These are phyloP conservation scores for Yarrowia bubula DNA, from an alignment of 805 yeast species.

Conservation along the genomic window DNA sequence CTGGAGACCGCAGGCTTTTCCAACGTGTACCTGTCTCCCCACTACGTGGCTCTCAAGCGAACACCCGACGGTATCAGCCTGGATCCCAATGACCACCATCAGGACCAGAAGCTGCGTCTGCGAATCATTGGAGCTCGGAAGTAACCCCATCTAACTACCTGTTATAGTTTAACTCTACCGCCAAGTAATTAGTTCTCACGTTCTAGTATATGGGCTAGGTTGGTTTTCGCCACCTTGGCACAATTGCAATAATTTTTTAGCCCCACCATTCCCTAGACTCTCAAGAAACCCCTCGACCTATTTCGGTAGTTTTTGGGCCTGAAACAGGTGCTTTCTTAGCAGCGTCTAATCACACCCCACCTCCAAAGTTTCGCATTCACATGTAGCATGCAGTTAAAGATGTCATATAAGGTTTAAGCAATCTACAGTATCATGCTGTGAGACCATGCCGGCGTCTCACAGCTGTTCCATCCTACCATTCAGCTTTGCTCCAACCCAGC, in stretches of 20 bases:
- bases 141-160: not conserved
- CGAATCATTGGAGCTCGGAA: constrained; percentile 17
- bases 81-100: not conserved
- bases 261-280: too few species aligned
- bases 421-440: not conserved
- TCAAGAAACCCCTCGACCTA: too few species aligned
- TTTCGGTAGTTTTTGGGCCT: too few species aligned
- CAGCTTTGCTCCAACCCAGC: not conserved
- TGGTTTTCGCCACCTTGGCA: too few species aligned
- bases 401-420: constrained; percentile 8
- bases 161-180: not conserved
- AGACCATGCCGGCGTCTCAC: not conserved
- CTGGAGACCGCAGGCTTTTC: constrained; percentile 3
- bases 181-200: not conserved
- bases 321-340: too few species aligned
- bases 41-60: constrained; percentile 4
- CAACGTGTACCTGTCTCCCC: constrained; percentile 7
- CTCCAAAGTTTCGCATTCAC: not conserved
- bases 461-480: not conserved
- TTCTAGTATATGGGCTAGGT: too few species aligned
- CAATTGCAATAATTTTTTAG: too few species aligned
- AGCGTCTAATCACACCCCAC: too few species aligned
- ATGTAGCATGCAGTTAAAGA: not conserved
- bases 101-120: constrained; percentile 2
- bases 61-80: constrained; percentile 6